Base-by-base conservation (phyloP, 768 basidiomycete genomes). In the Crepidotus variabilis region DNA sequence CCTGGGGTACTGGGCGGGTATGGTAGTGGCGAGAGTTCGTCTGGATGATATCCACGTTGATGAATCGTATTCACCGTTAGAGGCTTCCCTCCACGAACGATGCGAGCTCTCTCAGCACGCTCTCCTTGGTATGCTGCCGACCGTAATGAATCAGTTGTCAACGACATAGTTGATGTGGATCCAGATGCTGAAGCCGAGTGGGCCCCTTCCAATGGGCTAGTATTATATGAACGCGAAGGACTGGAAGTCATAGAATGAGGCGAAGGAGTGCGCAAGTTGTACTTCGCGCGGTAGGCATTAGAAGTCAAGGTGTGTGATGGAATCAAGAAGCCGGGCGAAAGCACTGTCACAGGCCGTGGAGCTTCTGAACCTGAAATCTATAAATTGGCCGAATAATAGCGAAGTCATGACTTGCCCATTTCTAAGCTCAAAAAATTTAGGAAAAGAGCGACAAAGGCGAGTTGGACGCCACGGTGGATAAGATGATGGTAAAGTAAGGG, bases 31-130 rank as follows among this genome's bases (percentile, higher is more conserved):
- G 60, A 57, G 11, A 57, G 35, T 24, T 64, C 57, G 36, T 61
- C 60, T 48, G 21, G 39, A 22, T 60, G 59, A 52, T 58, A 61
- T 35, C 52, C 52, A 34, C 63, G 63, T 50, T 61, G 60, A 52
- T 62, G 61, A 16, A 60, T 47, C 20, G 57, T 57, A n/a, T 57
- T 63, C 45, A 60, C 52, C n/a, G 59, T 36, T 18, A 60, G 49
- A 21, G 59, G 35, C 36, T 43, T 3, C 18, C 39, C 39, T 43
- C 61, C 49, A 22, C 61, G 55, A 22, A 57, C 24, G 32, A 60
- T 36, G 16, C 57, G 61, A 45, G 46, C 48, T 2, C 52, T 22
- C 39, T 63, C 61, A 8, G 22, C 14, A 20, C 48, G 22, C 6
- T 60, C 59, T 28, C 51, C 54, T 7, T 60, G 39, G 39, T 43